phyloP scores from a whole-genome alignment of 1,284 basidiomycete species.

The Ganoderma resinaceum region DNA sequence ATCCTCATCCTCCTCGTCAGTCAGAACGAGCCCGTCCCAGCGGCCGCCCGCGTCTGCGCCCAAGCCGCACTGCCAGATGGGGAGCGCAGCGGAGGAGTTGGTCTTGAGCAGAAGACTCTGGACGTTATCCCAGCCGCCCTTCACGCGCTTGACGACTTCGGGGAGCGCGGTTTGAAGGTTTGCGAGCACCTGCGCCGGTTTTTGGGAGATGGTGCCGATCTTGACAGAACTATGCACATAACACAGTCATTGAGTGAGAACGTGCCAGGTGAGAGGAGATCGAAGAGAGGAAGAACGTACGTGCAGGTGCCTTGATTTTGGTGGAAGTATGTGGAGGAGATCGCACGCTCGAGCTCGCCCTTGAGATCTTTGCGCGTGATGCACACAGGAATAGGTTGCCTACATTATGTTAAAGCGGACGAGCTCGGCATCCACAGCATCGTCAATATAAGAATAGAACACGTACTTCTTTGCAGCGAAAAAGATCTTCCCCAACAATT shows the following conservation, averaged over 20 bases:
- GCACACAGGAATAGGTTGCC: slow-evolving; percentile 93
- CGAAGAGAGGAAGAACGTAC: slow-evolving; percentile 54
- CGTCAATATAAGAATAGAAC: background rate
- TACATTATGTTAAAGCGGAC: slow-evolving; percentile 39
- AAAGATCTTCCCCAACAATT: slow-evolving; percentile 89
- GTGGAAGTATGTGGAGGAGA: slow-evolving; percentile 93
- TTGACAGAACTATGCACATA: slow-evolving; percentile 74
- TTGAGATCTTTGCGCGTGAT: slow-evolving; percentile 89
- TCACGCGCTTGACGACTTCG: slow-evolving; percentile 72
- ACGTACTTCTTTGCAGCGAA: slow-evolving; percentile 93
- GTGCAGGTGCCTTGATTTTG: slow-evolving; percentile 92
- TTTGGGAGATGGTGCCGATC: slow-evolving; percentile 81
- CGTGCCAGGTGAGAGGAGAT: background rate
- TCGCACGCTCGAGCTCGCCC: slow-evolving; percentile 87
- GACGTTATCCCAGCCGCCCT: slow-evolving; percentile 91
- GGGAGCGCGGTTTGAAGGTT: slow-evolving; percentile 88
- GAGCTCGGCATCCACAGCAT: background rate
- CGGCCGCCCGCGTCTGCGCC: slow-evolving; percentile 65
- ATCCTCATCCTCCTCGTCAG: slow-evolving; percentile 32
- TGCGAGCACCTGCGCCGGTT: slow-evolving; percentile 74
- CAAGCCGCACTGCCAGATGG: slow-evolving; percentile 88
- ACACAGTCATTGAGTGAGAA: background rate
- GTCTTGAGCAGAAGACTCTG: slow-evolving; percentile 94
- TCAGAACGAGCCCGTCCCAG: slow-evolving; percentile 62
- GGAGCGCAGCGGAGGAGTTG: slow-evolving; percentile 82